These are phyloP conservation scores for Jamesozyma lodderae DNA, from an alignment of 805 yeast species.

Conservation along the genomic window DNA sequence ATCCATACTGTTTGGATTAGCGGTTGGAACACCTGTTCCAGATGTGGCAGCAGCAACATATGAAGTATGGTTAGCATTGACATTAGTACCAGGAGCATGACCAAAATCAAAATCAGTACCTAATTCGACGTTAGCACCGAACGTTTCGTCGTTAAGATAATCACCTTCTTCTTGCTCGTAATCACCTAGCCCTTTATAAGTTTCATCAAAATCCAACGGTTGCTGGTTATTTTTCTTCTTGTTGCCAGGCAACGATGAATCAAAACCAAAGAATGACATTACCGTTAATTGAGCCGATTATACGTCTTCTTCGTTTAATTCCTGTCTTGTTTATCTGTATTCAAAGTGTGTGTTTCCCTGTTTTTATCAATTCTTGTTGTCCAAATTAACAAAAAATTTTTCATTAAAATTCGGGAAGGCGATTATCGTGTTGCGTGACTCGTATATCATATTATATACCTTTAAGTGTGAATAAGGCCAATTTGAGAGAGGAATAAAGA, in stretches of 20 bases:
- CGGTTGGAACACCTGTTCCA: conserved; percentile 5
- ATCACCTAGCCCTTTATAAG: conserved; percentile 74
- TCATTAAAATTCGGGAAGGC: too few relatives aligned
- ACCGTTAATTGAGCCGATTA: background rate
- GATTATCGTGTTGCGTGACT: too few relatives aligned
- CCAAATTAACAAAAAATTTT: too few relatives aligned
- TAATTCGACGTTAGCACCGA: conserved; percentile 26
- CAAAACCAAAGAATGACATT: conserved; percentile 33
- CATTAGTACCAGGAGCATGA: conserved; percentile 4
- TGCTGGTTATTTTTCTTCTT: conserved; percentile 8
- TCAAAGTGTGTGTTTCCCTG: too few relatives aligned
- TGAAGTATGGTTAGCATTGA: conserved; percentile 6
- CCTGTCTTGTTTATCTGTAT: too few relatives aligned
- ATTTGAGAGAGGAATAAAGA: too few relatives aligned
- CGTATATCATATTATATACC: too few relatives aligned
- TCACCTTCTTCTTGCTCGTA: conserved; percentile 66
- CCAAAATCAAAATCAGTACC: conserved; percentile 33
- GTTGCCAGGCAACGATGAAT: conserved; percentile 13
- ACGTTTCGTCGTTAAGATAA: conserved; percentile 29
- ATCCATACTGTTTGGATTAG: conserved; percentile 9
- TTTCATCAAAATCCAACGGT: conserved; percentile 70
- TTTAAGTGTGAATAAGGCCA: too few relatives aligned
- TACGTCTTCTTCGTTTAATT: background rate
- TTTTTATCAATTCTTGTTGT: too few relatives aligned
- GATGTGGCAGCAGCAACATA: conserved; percentile 26